Evolutionary conservation across 306 rosid species (phyloP), one percentile per base, ranked within the genome.

Genomic region (Malus fusca): DNA sequence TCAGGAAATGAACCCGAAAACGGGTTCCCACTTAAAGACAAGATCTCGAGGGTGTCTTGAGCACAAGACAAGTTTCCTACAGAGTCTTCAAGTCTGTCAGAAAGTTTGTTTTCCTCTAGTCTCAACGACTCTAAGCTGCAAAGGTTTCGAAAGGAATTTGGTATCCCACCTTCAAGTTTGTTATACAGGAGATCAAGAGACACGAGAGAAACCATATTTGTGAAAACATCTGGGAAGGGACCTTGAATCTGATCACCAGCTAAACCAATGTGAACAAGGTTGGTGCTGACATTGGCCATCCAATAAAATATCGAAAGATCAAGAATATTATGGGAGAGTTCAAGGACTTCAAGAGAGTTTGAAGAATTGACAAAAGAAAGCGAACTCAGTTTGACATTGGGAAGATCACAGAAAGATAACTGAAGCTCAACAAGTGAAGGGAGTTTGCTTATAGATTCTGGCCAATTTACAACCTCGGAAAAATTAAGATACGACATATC

Each of bases 1-100:
- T 70, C 73, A 51, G 77, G 84, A 64, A 70, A 78, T 9, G 73
- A 44, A 1, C 82, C 82, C 73, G 59, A 72, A 72, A 78, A 78
- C 0, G 18, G 82, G 21, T 78, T 78, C 22, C 64, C 15, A 33
- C 74, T 37, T 1, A 85, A 55, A 65, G 40, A 11, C 31, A 86
- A 62, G 5, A 1, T 2, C 37, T 68, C 14, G 11, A 80, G 42
- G 46, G 69, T 43, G 22, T 66, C 52, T 40, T 74, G 59, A 33
- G 81, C 60, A 69, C 63, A 81, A 30, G 74, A 58, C 40, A 79
- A 40, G 46, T 69, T 51, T 9, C 23, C 48, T 7, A 83, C 23
- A 21, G 73, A 72, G 21, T 81, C 80, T 69, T 8, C 28, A 44
- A 78, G 82, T 60, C 62, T 48, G 14, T 63, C 82, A 7, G 75